Evolutionary conservation across 2,329 filamentous ascomycete genomes (phyloP).

Genomic region (Fusarium chaquense): DNA sequence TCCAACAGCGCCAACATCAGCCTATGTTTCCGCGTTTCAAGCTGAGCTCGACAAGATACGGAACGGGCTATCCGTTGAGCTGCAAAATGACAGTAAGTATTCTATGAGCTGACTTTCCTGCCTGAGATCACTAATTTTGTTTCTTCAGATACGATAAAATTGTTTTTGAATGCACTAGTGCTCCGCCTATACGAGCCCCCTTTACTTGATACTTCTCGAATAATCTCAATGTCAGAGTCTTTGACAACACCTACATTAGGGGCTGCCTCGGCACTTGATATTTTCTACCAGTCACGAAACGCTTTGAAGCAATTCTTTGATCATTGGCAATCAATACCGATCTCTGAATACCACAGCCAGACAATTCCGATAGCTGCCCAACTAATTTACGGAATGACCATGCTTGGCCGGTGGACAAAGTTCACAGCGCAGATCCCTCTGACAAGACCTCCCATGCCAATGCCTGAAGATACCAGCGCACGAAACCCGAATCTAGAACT

Average conservation of each 20-base stretch:
- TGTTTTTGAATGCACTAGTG: conserved; percentile 56
- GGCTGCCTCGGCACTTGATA: conserved; percentile 59
- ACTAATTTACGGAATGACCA: conserved; percentile 63
- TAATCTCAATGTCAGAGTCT: conserved; percentile 59
- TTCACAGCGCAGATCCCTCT: conserved; percentile 55
- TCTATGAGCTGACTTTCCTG: fast-evolving
- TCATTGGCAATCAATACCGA: conserved; percentile 59
- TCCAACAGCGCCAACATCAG: conserved; percentile 57
- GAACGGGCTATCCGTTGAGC: conserved; percentile 50
- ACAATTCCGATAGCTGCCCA: conserved; percentile 61
- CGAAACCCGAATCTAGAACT: conserved; percentile 31
- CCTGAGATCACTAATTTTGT: background rate
- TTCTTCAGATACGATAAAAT: conserved; percentile 53
- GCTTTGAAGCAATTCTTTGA: conserved; percentile 64
- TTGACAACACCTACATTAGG: conserved; percentile 55
- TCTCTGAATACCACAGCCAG: conserved; percentile 58
- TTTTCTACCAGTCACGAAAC: conserved; percentile 62
- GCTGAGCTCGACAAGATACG: conserved; percentile 59
- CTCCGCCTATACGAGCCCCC: conserved; percentile 64
- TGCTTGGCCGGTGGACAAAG: conserved; percentile 65
- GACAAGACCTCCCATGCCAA: conserved; percentile 41
- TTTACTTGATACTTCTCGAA: conserved; percentile 54
- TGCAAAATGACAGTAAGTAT: conserved; percentile 56
- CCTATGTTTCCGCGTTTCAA: conserved; percentile 61
- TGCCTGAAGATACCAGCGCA: conserved; percentile 45